These are phyloP conservation scores for Phytophthora foliorum DNA, from an alignment of 352 stramenopile species.

Conservation along the genomic window DNA sequence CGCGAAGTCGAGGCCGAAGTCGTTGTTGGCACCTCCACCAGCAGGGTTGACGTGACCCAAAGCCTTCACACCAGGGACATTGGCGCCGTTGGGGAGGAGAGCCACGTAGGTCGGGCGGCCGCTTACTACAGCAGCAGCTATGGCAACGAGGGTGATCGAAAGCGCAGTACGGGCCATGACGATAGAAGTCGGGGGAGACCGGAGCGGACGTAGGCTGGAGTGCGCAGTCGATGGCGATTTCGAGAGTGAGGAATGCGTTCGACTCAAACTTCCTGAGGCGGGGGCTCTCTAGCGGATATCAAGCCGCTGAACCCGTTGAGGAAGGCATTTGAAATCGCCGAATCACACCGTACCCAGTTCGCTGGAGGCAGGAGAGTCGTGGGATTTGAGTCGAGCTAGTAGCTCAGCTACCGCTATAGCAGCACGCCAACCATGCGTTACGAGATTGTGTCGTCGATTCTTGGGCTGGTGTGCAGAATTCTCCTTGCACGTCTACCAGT, in stretches of 20 bases:
- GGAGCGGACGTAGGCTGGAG: too few species aligned
- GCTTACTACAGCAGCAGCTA: constrained; percentile 21
- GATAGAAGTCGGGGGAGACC: not conserved
- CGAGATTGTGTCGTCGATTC: constrained; percentile 9
- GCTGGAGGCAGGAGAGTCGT: too few species aligned
- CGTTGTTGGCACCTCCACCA: constrained; percentile 44
- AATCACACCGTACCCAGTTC: too few species aligned
- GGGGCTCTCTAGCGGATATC: constrained; percentile 3
- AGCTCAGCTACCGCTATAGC: too few species aligned
- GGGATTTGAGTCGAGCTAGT: constrained; percentile 28
- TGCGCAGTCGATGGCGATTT: constrained; percentile 19
- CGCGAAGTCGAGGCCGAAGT: constrained; percentile 27
- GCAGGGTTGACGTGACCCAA: constrained; percentile 43
- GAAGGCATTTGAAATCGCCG: not conserved
- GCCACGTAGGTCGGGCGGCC: constrained; percentile 36
- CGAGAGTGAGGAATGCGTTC: constrained; percentile 8
- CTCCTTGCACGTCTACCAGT: too few species aligned
- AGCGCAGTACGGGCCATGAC: constrained; percentile 22
- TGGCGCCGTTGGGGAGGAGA: constrained; percentile 43
- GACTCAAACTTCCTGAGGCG: constrained; percentile 4
- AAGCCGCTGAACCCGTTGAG: not conserved
- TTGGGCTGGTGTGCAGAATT: constrained; percentile 33
- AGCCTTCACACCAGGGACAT: constrained; percentile 38
- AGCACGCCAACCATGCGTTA: constrained; percentile 1
- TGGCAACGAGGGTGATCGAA: constrained; percentile 27